phyloP scores from a whole-genome alignment of 441 rosid genomes.

The Gossypium laxum region DNA sequence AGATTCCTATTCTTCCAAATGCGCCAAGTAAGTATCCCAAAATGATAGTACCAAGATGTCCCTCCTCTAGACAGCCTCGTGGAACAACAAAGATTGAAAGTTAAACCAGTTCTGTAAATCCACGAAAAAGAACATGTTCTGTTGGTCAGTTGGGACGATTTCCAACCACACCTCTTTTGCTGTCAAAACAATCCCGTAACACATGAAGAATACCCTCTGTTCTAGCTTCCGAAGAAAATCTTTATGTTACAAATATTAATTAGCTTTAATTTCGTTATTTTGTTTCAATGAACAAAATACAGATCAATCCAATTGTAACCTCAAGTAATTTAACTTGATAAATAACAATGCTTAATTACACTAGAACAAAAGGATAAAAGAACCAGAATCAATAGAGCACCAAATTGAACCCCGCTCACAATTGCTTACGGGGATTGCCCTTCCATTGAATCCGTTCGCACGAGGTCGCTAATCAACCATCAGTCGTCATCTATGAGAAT shows the following conservation, averaged over 20 bases:
- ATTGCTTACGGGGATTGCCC: slow-evolving; percentile 41
- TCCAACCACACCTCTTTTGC: too few relatives aligned
- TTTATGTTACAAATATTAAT: background rate
- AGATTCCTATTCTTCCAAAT: too few relatives aligned
- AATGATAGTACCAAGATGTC: too few relatives aligned
- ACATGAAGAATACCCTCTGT: background rate
- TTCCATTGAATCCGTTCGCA: slow-evolving; percentile 28
- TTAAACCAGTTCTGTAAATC: too few relatives aligned
- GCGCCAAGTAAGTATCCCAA: too few relatives aligned
- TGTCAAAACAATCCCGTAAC: too few relatives aligned
- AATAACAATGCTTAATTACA: background rate
- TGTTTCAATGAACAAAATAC: background rate
- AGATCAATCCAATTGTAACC: background rate
- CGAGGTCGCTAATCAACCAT: slow-evolving; percentile 39
- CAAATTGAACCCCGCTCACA: slow-evolving; percentile 42
- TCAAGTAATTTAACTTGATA: background rate
- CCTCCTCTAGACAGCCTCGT: too few relatives aligned
- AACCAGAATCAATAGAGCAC: slow-evolving; percentile 21
- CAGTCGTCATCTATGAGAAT: slow-evolving; percentile 32
- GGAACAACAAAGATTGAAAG: too few relatives aligned
- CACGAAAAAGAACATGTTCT: too few relatives aligned
- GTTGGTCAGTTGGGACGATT: too few relatives aligned
- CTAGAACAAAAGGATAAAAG: background rate
- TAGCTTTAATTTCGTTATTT: background rate
- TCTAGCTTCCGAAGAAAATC: background rate